Conservation (phyloP, 805 yeast species). For the Candida golubevii region DNA sequence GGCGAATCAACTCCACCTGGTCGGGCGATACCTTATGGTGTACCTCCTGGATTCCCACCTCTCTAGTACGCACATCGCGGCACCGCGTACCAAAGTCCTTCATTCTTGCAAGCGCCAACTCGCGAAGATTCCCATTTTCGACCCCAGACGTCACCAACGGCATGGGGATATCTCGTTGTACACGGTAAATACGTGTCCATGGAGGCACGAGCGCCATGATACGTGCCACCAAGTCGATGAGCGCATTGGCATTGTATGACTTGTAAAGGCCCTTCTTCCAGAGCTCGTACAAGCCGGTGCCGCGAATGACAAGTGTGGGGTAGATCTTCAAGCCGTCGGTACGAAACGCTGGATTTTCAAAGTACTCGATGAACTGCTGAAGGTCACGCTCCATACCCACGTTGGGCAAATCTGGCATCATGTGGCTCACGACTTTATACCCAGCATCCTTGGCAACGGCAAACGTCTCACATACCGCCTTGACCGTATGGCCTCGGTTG, state of each 20-base stretch:
- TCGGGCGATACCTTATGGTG: conserved; percentile 96
- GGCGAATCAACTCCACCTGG: conserved; percentile 89
- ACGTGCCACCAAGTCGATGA: conserved; percentile 92
- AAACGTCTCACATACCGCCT: conserved; percentile 93
- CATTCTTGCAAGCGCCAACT: conserved; percentile 94
- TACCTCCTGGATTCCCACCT: conserved; percentile 97
- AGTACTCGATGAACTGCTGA: conserved; percentile 93
- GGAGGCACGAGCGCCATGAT: conserved; percentile 96
- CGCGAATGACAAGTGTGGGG: conserved; percentile 94
- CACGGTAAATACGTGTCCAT: conserved; percentile 98
- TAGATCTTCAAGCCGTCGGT: conserved; percentile 95
- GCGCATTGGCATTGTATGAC: conserved; percentile 90
- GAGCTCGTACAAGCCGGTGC: conserved; percentile 93
- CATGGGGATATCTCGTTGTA: conserved; percentile 98
- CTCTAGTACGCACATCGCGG: conserved; percentile 95
- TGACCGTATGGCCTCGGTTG: conserved; percentile 96
- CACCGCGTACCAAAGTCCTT: conserved; percentile 95
- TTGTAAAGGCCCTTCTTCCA: conserved; percentile 96
- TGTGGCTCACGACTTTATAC: conserved; percentile 94
- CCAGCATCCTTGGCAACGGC: conserved; percentile 97
- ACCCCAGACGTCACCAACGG: conserved; percentile 97
- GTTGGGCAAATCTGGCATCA: conserved; percentile 99
- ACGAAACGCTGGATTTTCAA: conserved; percentile 93
- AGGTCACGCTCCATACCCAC: conserved; percentile 98
- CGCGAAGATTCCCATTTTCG: conserved; percentile 94